Evolutionary conservation across 345 rosid species (phyloP), one percentile per base, ranked within the genome.

Genomic region (Fremontodendron californicum): DNA sequence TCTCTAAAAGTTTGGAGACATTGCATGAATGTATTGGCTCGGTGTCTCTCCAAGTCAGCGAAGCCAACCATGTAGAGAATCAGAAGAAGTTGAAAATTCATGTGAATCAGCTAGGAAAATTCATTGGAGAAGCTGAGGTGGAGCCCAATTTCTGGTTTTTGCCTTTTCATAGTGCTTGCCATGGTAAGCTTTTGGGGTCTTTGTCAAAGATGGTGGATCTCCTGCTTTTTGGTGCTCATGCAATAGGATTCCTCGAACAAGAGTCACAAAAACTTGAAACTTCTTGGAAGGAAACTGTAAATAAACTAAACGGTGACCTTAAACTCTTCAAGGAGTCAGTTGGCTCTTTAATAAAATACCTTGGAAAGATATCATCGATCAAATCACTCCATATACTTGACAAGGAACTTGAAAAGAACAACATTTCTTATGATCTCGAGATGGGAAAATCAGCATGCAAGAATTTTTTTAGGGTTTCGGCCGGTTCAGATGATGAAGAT

Each of bases 121-220:
- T 81, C 75, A 83, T 86, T 43, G 88, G 79, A 75, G 98, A 95
- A 82, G 99, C 99, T 46, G 87, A 89, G 7, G 89, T 78, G 79
- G 99, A 95, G 78, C 99, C 97, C 68, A 89, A 84, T 58, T 93
- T 95, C 80, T 91, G 98, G 97, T 90, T 89, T 84, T 73, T 85
- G 78, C 99, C 94, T 68, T 93, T 91, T 27, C 82, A 84, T 79
- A 79, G 79, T 69, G 87, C 83, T 75, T 88, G 90, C 84, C 87
- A 93, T 71, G 71, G 87, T 69, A 90, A 86, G 88, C 86, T 95
- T 0, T 57, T 79, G 52, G 86, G 66, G 77, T 88, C 93, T 2
- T 48, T 93, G 77, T 85, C 91, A 19, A 93, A 78, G 40, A 61
- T 87, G 86, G 89, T 77, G 82, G 97, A 95, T 84, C 78, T 92